phyloP scores from a whole-genome alignment of 202 grass and related monocot genomes.

The Tripidium arundinaceum region DNA sequence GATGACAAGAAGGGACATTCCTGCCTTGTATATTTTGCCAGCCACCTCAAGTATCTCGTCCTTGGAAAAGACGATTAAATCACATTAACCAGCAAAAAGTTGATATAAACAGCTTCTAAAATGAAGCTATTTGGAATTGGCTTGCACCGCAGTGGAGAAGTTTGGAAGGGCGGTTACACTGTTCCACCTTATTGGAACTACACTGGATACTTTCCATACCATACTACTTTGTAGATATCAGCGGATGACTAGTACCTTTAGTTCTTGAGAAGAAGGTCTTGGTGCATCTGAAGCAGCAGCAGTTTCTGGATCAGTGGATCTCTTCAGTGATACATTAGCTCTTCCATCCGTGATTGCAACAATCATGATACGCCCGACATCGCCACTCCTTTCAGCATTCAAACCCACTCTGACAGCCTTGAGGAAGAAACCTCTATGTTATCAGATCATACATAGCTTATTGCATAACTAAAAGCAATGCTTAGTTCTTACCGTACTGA shows the following conservation, averaged over 20 bases:
- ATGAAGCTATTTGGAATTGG: neutral
- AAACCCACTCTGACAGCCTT: conserved; percentile 97
- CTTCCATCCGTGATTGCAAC: conserved; percentile 97
- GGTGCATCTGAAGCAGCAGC: conserved; percentile 74
- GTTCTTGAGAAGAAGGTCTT: conserved; percentile 85
- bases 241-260: conserved; percentile 54
- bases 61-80: conserved; percentile 36
- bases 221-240: neutral
- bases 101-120: neutral
- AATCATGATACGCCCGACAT: conserved; percentile 97
- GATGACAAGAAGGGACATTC: conserved; percentile 96
- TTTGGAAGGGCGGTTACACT: neutral
- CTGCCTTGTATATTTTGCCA: conserved; percentile 86
- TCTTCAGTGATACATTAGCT: conserved; percentile 94
- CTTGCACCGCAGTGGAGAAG: neutral
- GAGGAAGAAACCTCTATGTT: conserved; percentile 7
- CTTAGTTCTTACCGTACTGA: conserved; percentile 72
- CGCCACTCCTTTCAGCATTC: conserved; percentile 98
- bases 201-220: neutral
- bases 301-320: conserved; percentile 86
- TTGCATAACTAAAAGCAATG: neutral
- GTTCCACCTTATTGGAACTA: neutral
- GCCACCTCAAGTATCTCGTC: conserved; percentile 98
- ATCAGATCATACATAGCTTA: conserved; percentile 21
- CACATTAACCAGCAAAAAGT: conserved; percentile 1